Percentiles rank a stretch among this genome's conserved stretches.
These are phyloP conservation scores for Rhodotorula taiwanensis DNA, from an alignment of 768 basidiomycete species.

Conservation along the genomic window DNA sequence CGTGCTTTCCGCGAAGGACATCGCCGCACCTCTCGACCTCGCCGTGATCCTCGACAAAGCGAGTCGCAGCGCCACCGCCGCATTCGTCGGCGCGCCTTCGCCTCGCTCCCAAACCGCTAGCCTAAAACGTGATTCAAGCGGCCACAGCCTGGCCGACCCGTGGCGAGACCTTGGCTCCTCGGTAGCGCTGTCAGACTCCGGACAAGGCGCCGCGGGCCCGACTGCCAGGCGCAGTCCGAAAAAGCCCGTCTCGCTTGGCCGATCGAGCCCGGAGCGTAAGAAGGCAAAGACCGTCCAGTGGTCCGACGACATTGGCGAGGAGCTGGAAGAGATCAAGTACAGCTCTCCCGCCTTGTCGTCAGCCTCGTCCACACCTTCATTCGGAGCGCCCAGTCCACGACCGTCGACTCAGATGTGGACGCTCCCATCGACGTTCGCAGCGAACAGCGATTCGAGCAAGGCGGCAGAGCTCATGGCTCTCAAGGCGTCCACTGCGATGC, in stretches of 20 bases:
- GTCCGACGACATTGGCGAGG: conserved; percentile 34
- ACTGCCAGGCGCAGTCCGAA: conserved; percentile 1
- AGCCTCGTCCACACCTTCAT: neutral
- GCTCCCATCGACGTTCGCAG: conserved; percentile 5
- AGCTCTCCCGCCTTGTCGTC: conserved; percentile 12
- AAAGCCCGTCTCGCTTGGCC: conserved; percentile 15
- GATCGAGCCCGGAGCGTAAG: conserved; percentile 13
- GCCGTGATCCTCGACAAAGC: conserved; percentile 19
- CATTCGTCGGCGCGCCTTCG: too few species aligned
- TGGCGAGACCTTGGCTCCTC: too few species aligned
- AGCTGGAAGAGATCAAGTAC: conserved; percentile 34
- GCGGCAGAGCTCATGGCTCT: conserved; percentile 31
- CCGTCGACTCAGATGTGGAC: conserved; percentile 22
- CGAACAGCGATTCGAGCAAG: conserved; percentile 1
- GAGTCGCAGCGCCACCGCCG: too few species aligned
- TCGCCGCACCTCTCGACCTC: conserved; percentile 9
- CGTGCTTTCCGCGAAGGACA: conserved; percentile 5
- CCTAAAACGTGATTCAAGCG: too few species aligned
- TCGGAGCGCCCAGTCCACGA: neutral
- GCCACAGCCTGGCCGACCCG: too few species aligned
- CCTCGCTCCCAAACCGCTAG: too few species aligned
- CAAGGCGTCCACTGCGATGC: conserved; percentile 1
- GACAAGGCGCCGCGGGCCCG: too few species aligned
- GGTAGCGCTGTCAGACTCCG: too few species aligned
- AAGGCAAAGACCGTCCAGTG: conserved; percentile 33